phyloP scores from a whole-genome alignment of 768 basidiomycete genomes.

The Sistotremastrum suecicum region DNA sequence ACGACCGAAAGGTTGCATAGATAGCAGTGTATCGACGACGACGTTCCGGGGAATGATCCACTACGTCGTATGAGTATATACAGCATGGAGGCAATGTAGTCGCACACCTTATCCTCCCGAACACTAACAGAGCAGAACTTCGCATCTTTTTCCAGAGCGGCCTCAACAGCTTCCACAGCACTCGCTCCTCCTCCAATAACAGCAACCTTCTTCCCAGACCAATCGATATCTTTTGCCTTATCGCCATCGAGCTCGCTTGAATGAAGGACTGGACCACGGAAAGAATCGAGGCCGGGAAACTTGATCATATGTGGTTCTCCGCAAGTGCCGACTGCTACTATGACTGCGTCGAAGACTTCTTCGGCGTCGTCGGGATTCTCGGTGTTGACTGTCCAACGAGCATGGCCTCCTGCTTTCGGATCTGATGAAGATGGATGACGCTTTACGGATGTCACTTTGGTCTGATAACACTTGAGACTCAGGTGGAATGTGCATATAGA shows the following conservation, averaged over 20 bases:
- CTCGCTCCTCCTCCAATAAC: constrained; percentile 41
- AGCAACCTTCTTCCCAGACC: constrained; percentile 25
- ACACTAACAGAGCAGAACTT: constrained; percentile 23
- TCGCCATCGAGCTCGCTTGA: constrained; percentile 32
- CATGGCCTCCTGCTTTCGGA: constrained; percentile 12
- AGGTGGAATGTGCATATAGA: neutral
- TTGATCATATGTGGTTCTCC: constrained; percentile 30
- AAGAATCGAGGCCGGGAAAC: constrained; percentile 28
- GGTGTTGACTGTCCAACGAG: constrained; percentile 31
- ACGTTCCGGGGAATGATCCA: constrained; percentile 36
- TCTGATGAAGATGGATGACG: neutral
- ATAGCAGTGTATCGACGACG: constrained; percentile 31
- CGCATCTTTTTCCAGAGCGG: constrained; percentile 21
- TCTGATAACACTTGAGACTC: neutral
- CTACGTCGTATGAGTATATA: constrained; percentile 11
- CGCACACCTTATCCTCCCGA: constrained; percentile 21
- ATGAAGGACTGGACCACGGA: constrained; percentile 27
- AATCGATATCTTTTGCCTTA: constrained; percentile 15
- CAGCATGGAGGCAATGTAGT: constrained; percentile 3
- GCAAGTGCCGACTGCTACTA: constrained; percentile 35
- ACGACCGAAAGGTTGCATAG: constrained; percentile 37
- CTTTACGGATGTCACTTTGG: no score
- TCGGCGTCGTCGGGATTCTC: constrained; percentile 21
- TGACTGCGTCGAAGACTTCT: constrained; percentile 35
- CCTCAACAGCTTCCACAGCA: constrained; percentile 33